A percentile compares a stretch with the other conserved stretches of the same genome.
Evolutionary conservation across 805 yeast species (phyloP).

Genomic region (Candida suzukii): DNA sequence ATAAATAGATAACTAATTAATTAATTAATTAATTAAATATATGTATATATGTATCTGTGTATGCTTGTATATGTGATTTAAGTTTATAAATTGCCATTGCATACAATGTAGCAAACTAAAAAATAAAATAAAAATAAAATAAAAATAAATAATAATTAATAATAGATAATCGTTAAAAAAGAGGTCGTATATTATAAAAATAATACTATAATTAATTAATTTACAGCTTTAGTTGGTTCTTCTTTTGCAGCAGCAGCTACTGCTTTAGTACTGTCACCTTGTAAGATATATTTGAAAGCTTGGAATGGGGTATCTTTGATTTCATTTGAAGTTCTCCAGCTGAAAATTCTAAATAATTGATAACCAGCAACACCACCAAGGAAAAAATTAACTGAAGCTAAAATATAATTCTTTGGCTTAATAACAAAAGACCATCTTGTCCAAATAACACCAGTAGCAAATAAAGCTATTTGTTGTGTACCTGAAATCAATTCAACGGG

Average conservation of each 20-base stretch:
- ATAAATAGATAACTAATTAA: not conserved
- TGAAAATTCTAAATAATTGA: slow-evolving; percentile 67
- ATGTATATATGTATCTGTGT: too few relatives aligned
- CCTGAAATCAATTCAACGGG: slow-evolving; percentile 92
- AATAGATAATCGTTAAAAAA: too few relatives aligned
- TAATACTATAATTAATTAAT: too few relatives aligned
- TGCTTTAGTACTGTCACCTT: slow-evolving; percentile 27
- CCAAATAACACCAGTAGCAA: slow-evolving; percentile 94
- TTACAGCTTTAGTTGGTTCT: not conserved
- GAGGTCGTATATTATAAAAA: too few relatives aligned
- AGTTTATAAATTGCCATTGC: too few relatives aligned
- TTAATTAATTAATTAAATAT: too few relatives aligned
- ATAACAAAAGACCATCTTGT: slow-evolving; percentile 97
- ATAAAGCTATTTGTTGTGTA: slow-evolving; percentile 75
- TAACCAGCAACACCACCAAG: slow-evolving; percentile 83
- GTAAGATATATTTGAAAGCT: slow-evolving; percentile 50
- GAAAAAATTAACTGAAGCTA: slow-evolving; percentile 93
- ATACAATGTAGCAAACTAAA: too few relatives aligned
- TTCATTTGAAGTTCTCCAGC: slow-evolving; percentile 44
- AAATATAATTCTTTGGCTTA: slow-evolving; percentile 74
- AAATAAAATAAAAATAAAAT: too few relatives aligned
- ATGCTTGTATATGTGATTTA: too few relatives aligned
- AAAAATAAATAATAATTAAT: too few relatives aligned
- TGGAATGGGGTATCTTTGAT: slow-evolving; percentile 58
- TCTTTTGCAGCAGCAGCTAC: not conserved